Evolutionary conservation across 345 rosid species (phyloP).

Genomic region (Lepidium africanum): DNA sequence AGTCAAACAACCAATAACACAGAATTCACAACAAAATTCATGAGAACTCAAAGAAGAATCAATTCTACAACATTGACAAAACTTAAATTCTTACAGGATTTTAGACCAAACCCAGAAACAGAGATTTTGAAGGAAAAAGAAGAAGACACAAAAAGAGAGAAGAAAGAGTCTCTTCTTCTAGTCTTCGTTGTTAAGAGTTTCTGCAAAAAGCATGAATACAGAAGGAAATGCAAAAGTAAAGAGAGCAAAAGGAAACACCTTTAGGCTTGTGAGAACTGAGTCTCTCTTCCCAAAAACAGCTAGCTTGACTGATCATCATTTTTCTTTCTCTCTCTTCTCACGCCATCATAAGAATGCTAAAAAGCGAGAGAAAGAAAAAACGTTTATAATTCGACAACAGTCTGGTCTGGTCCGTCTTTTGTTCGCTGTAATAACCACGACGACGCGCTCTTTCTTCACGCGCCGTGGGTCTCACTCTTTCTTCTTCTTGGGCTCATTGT

Average conservation of each 20-base stretch:
- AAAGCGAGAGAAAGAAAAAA: background rate
- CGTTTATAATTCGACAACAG: conserved; percentile 14
- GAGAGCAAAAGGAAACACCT: conserved; percentile 12
- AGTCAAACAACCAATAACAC: background rate
- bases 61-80: background rate
- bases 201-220: background rate
- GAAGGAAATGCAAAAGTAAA: background rate
- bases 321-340: conserved; percentile 1
- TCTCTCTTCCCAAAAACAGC: conserved; percentile 30
- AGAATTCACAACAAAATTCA: background rate
- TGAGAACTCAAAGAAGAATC: conserved; percentile 12
- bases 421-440: background rate
- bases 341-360: conserved; percentile 21
- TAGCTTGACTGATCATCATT: conserved; percentile 26
- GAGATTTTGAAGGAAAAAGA: background rate
- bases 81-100: background rate
- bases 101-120: background rate
- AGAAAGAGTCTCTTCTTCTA: background rate
- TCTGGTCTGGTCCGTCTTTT: conserved; percentile 17
- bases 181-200: background rate
- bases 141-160: background rate
- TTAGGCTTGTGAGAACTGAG: conserved; percentile 2
- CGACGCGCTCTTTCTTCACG: conserved; percentile 20
- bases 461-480: conserved; percentile 15
- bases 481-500: background rate